phyloP scores from a whole-genome alignment of 805 yeast species.

The Pichia kluyveri region DNA sequence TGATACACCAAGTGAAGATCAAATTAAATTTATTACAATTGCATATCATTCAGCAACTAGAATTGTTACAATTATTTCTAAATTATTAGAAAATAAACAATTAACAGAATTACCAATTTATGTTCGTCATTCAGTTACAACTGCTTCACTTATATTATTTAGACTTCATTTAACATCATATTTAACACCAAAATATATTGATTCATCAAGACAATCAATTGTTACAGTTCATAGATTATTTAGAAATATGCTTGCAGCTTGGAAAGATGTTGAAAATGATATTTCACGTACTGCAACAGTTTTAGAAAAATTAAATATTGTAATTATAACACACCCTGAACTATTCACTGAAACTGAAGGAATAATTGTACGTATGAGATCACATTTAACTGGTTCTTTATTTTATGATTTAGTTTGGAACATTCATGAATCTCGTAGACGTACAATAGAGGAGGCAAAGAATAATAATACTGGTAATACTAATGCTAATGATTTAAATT shows the following conservation, averaged over 20 bases:
- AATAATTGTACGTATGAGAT: conserved; percentile 79
- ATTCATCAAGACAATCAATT: conserved; percentile 85
- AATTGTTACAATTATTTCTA: conserved; percentile 68
- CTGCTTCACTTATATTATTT: conserved; percentile 70
- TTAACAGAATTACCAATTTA: conserved; percentile 81
- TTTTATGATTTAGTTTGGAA: conserved; percentile 92
- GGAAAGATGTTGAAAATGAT: conserved; percentile 88
- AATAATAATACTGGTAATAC: conserved; percentile 14
- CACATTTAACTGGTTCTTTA: conserved; percentile 83
- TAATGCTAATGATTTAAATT: conserved; percentile 3
- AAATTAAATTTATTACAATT: conserved; percentile 70
- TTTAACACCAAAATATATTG: conserved; percentile 64
- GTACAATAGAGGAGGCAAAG: conserved; percentile 37
- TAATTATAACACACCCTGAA: conserved; percentile 79
- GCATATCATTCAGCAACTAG: conserved; percentile 79
- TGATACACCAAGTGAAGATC: conserved; percentile 83
- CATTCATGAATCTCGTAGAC: conserved; percentile 85
- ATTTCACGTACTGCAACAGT: conserved; percentile 87
- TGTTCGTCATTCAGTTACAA: conserved; percentile 77
- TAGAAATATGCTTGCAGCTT: conserved; percentile 81
- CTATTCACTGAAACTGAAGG: conserved; percentile 53
- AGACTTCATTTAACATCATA: conserved; percentile 73
- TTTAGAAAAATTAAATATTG: conserved; percentile 80
- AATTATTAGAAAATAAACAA: conserved; percentile 55
- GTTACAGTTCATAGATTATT: conserved; percentile 86